phyloP scores from a whole-genome alignment of 2,329 filamentous ascomycete species.

The Curvularia spicifera region DNA sequence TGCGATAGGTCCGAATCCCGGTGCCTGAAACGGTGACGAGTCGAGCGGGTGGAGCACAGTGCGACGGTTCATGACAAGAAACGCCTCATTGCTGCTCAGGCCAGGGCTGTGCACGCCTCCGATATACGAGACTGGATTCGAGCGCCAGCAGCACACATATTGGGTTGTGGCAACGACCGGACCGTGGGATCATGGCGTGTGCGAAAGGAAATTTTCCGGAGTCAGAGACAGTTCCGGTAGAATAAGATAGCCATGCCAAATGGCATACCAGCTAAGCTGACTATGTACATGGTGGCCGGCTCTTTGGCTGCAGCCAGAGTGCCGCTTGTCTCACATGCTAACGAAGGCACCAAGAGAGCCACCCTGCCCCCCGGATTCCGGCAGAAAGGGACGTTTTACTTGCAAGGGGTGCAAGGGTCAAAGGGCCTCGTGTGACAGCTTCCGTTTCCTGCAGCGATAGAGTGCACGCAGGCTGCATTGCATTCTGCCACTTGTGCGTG shows the following conservation, averaged over 20 bases:
- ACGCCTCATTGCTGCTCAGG: slow-evolving; percentile 21
- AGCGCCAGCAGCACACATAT: slow-evolving; percentile 6
- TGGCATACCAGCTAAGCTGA: background rate
- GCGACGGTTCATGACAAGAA: slow-evolving; percentile 23
- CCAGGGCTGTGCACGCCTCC: slow-evolving; percentile 24
- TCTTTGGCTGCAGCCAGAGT: slow-evolving; percentile 11
- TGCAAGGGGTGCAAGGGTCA: slow-evolving; percentile 12
- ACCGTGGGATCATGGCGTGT: slow-evolving; percentile 10
- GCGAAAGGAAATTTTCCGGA: slow-evolving; percentile 20
- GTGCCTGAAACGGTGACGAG: slow-evolving; percentile 38
- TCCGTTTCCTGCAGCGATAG: slow-evolving; percentile 26
- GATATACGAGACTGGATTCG: slow-evolving; percentile 13
- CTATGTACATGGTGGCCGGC: slow-evolving; percentile 6
- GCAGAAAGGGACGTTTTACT: slow-evolving; percentile 25
- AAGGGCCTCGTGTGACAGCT: slow-evolving; percentile 28
- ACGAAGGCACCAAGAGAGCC: background rate
- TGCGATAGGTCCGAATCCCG: slow-evolving; percentile 38
- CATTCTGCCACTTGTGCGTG: slow-evolving; percentile 33
- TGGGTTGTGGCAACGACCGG: slow-evolving; percentile 7
- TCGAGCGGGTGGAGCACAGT: slow-evolving; percentile 17
- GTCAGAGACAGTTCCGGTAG: slow-evolving; percentile 3
- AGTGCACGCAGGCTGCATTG: slow-evolving; percentile 23
- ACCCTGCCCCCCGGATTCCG: slow-evolving; percentile 13
- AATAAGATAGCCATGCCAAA: slow-evolving; percentile 1
- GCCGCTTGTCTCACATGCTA: slow-evolving; percentile 6